Conservation (phyloP, 768 basidiomycete genomes). For the Pleurotus djamor region DNA sequence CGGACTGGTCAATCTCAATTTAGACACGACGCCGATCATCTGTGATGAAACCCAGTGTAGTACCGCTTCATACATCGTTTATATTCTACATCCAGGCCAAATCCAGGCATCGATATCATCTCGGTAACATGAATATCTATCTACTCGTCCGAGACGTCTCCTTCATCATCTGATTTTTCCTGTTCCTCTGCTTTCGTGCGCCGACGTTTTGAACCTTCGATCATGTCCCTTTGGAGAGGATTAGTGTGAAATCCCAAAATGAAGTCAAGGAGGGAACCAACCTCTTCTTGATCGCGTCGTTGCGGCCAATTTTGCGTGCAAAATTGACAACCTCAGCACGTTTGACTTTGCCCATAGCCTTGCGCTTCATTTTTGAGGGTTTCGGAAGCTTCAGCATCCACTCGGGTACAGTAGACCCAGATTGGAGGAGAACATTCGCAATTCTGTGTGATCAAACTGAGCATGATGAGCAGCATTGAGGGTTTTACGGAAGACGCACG, state of each 20-base stretch:
- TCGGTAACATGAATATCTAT: no score
- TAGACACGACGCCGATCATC: no score
- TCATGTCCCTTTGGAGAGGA: constrained; percentile 64
- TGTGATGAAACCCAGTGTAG: no score
- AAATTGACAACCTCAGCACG: constrained; percentile 74
- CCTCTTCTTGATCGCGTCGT: constrained; percentile 75
- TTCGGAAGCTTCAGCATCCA: constrained; percentile 97
- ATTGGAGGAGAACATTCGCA: constrained; percentile 93
- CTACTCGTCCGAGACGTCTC: neutral
- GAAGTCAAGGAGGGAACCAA: constrained; percentile 21
- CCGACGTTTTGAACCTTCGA: constrained; percentile 69
- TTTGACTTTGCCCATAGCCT: constrained; percentile 81
- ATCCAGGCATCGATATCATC: no score
- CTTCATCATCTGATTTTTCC: neutral
- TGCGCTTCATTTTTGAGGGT: constrained; percentile 86
- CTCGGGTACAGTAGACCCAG: constrained; percentile 87
- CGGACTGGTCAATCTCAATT: no score
- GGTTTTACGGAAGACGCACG: constrained; percentile 37
- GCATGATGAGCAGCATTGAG: constrained; percentile 6
- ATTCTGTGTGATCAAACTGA: constrained; percentile 47
- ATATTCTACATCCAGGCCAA: no score
- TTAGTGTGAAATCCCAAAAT: neutral
- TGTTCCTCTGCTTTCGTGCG: constrained; percentile 31
- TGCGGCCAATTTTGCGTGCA: constrained; percentile 66
- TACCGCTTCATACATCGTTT: no score